A percentile compares a stretch with the other conserved stretches of the same genome.
Evolutionary conservation across 1,284 basidiomycete genomes (phyloP).

Genomic region (Waitea zeae): DNA sequence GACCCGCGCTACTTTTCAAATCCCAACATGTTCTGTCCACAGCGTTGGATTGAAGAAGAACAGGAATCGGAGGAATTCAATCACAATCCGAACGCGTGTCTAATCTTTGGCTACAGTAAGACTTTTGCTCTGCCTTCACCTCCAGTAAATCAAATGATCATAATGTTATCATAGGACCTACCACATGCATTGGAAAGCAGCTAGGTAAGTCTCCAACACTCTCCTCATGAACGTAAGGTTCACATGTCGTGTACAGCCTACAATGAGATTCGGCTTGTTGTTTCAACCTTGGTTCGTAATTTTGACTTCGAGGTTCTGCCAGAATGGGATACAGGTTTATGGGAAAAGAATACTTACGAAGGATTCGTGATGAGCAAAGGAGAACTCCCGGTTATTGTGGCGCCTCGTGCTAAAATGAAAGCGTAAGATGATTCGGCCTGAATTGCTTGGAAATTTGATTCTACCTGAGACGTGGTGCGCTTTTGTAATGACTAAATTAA

Average conservation of each 20-base stretch:
- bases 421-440: no score
- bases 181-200: slow-evolving; percentile 6
- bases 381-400: no score
- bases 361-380: slow-evolving; percentile 10
- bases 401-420: no score
- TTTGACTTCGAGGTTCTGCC: slow-evolving; percentile 11
- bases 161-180: neutral
- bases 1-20: slow-evolving; percentile 15
- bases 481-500: no score
- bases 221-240: no score
- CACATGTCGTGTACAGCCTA: no score
- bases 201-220: slow-evolving; percentile 16
- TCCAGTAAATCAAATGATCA: neutral
- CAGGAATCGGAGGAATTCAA: slow-evolving; percentile 7
- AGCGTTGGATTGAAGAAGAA: slow-evolving; percentile 13
- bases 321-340: slow-evolving; percentile 9
- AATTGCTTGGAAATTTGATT: no score
- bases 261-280: slow-evolving; percentile 14
- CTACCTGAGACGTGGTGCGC: no score
- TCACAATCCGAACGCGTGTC: slow-evolving; percentile 12
- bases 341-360: slow-evolving; percentile 11
- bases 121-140: slow-evolving; percentile 5
- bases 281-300: slow-evolving; percentile 11
- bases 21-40: slow-evolving; percentile 14
- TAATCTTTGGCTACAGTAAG: slow-evolving; percentile 15